Conservation (phyloP, 1,139 yeast species). For the Hyphopichia burtonii region DNA sequence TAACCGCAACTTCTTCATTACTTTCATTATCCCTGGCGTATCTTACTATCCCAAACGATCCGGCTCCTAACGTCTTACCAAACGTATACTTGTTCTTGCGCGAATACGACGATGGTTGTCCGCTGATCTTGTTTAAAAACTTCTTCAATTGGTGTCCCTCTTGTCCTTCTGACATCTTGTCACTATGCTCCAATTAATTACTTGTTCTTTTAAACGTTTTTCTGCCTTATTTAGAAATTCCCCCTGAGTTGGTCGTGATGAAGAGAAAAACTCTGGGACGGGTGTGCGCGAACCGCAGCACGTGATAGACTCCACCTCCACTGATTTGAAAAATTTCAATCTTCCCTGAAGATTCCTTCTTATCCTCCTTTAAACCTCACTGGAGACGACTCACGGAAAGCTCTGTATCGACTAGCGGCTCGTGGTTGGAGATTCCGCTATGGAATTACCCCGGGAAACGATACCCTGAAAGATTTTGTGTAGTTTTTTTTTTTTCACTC, state of each 20-base stretch:
- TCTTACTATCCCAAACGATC: constrained; percentile 86
- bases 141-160: constrained; percentile 27
- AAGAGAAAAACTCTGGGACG: neutral
- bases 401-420: too few relatives aligned
- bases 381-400: too few relatives aligned
- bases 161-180: neutral
- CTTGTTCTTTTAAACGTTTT: too few relatives aligned
- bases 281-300: too few relatives aligned
- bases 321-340: too few relatives aligned
- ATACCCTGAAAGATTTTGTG: neutral
- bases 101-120: constrained; percentile 71
- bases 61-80: constrained; percentile 85
- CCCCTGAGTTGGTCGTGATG: too few relatives aligned
- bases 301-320: too few relatives aligned
- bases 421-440: neutral
- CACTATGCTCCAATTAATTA: too few relatives aligned
- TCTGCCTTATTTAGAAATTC: too few relatives aligned
- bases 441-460: neutral
- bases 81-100: constrained; percentile 66
- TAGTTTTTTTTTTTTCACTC: neutral
- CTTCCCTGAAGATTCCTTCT: too few relatives aligned
- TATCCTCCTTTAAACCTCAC: too few relatives aligned
- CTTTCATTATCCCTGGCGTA: constrained; percentile 62
- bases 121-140: constrained; percentile 53
- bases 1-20: constrained; percentile 78